Percentiles rank a stretch among this genome's conserved stretches.
Evolutionary conservation across 257 asterid genomes (phyloP).

Genomic region (Petunia axillaris): DNA sequence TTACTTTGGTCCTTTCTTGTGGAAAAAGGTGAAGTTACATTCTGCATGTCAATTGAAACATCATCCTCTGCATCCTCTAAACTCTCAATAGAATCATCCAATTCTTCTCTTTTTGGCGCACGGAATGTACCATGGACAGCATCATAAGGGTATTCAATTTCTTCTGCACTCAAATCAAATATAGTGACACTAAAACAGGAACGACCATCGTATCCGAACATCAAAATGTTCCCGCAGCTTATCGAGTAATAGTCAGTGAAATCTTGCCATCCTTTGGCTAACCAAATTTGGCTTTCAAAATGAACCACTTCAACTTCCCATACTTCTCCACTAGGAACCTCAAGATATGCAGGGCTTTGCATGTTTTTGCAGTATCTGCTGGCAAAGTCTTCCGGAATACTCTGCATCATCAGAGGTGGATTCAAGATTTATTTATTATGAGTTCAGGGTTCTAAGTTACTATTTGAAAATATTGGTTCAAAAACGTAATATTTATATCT

Average conservation of each 20-base stretch:
- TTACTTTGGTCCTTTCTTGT: too few species aligned
- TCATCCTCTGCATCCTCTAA: background rate
- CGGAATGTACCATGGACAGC: background rate
- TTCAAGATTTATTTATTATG: too few species aligned
- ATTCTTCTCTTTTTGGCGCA: background rate
- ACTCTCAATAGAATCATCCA: background rate
- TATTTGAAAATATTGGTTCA: too few species aligned
- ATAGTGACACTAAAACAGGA: conserved; percentile 41
- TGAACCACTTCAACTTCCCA: conserved; percentile 36
- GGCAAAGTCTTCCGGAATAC: conserved; percentile 39
- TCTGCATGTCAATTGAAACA: too few species aligned
- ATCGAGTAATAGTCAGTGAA: conserved; percentile 36
- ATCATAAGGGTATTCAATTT: conserved; percentile 36
- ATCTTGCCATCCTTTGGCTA: conserved; percentile 44
- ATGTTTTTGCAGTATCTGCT: conserved; percentile 30
- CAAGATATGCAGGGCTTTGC: conserved; percentile 30
- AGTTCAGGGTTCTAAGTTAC: too few species aligned
- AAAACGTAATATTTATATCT: too few species aligned
- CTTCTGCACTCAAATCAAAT: conserved; percentile 36
- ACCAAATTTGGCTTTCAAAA: conserved; percentile 28
- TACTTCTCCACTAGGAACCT: conserved; percentile 34
- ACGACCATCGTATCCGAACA: conserved; percentile 38
- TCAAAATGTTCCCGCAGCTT: conserved; percentile 30
- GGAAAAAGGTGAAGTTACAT: too few species aligned
- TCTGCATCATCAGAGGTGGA: conserved; percentile 29